Evolutionary conservation across 2,329 filamentous ascomycete genomes (phyloP), one percentile per base, ranked within the genome.

Genomic region (Xylaria sp.): DNA sequence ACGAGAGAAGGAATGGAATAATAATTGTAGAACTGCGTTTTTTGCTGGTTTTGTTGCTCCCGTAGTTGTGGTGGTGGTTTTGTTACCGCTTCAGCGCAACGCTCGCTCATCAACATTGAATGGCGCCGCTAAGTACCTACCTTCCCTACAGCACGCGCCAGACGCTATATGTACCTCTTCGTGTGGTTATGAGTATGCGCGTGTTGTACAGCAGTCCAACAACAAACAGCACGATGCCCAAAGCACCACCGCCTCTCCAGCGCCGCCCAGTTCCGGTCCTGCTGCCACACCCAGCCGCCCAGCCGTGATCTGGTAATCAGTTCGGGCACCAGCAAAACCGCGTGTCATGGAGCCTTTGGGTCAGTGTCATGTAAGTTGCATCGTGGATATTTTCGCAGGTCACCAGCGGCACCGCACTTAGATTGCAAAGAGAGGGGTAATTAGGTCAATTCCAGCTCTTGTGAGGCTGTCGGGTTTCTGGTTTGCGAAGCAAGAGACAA

Each of bases 301-400:
- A 53, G 40, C 40, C 57, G 51, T 65, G 60, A 59, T 44, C 59
- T 63, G 63, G 38, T 51, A 49, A 23, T 26, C 36, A 44, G 51
- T 57, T 65, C 51, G 48, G 66, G 63, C 66, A 66, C 42, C 69
- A 60, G 63, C 38, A 49, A 23, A 28, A 23, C 53, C 66, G 57
- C 63, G 69, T 69, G 67, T 66, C 66, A 71, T 69, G 63, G 60
- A 69, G 62, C 28, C 54, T 40, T 58, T 69, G 66, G 65, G n/a
- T 44, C 36, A 48, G 15, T 31, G 60, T 64, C 63, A 62, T 68
- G 31, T 49, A 38, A 38, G 20, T 46, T 49, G 28, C 53, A 38
- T 40, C 33, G 59, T 38, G 28, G 63, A 6, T 49, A 5, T 38
- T 66, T 31, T 13, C 20, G 23, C 49, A 40, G 46, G 44, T 62